Evolutionary conservation across 2,329 filamentous ascomycete genomes (phyloP), one percentile per base, ranked within the genome.

Genomic region (Mycosphaerella arachidis): DNA sequence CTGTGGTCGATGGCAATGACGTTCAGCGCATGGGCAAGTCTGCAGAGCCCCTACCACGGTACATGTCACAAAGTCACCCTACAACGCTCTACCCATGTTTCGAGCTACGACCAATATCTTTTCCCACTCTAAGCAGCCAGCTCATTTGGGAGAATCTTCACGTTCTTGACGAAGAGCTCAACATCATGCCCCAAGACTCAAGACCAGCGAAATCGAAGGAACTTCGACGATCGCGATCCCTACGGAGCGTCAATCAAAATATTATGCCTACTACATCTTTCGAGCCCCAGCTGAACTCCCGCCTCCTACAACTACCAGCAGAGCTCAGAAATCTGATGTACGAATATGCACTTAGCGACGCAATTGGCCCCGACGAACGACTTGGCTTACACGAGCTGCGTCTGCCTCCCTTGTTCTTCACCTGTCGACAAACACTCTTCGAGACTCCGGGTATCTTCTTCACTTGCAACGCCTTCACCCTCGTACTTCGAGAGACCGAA

Each of bases 301-400:
- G 10, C 7, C 52, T 65, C 18, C 53, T 63, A 20, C 54, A 33
- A n/a, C 61, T 65, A 7, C 63, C 63, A 5, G 54, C 58, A 10
- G 63, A 63, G 13, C 53, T 65, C 27, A 58, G 63, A 3, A 63
- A 63, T 33, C 56, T 59, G 48, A 58, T 65, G 18, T 65, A 59
- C 54, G 46, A 60, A 4, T 55, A 54, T 13, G 59, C 29, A 13
- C 9, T 52, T 12, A 12, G 20, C 20, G 8, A 10, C n/a, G 13
- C 20, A 13, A 18, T 29, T 10, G 48, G 12, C 16, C n/a, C 27
- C n/a, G 50, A 52, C 12, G 27, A 52, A 6, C 50, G 50, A 10
- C 13, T 52, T 9, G 3, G 9, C 1, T 13, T 52, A 6, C 12
- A 52, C 30, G 12, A 6, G 3, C 29, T 52, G 10, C 50, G 50